Conservation (phyloP, 805 yeast species). For the Ascoidea rubescens region DNA sequence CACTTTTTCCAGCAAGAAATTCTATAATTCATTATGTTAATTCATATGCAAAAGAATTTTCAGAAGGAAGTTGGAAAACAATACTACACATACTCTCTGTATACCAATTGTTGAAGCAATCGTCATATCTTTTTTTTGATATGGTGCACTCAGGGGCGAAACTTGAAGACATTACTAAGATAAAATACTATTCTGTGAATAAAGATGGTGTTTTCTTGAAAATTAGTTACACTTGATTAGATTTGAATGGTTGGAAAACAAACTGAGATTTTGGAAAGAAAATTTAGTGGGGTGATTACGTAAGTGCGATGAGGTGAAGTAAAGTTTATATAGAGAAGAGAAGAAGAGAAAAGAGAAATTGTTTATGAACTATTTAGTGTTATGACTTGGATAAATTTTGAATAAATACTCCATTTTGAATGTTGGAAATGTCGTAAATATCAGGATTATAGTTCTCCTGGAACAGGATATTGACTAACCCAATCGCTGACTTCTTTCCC, state of each 20-base stretch:
- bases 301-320: no score
- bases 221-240: no score
- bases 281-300: no score
- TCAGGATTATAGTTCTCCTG: conserved; percentile 43
- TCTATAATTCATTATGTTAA: conserved; percentile 13
- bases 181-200: neutral
- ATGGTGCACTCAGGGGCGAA: conserved; percentile 96
- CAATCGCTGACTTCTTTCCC: conserved; percentile 56
- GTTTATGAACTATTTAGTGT: no score
- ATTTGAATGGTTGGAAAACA: no score
- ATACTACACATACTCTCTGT: conserved; percentile 44
- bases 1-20: conserved; percentile 33
- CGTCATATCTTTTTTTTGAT: conserved; percentile 74
- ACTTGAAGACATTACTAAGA: conserved; percentile 52
- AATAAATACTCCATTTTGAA: no score
- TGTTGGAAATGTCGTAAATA: no score
- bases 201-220: no score
- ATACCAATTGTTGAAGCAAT: conserved; percentile 92
- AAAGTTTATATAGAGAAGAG: no score
- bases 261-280: no score
- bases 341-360: no score
- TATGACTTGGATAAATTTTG: no score
- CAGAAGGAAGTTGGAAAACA: neutral
- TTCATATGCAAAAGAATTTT: neutral
- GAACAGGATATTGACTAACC: conserved; percentile 74